Evolutionary conservation across 2,329 filamentous ascomycete genomes (phyloP), one percentile per base, ranked within the genome.

Genomic region (Venturia nashicola): DNA sequence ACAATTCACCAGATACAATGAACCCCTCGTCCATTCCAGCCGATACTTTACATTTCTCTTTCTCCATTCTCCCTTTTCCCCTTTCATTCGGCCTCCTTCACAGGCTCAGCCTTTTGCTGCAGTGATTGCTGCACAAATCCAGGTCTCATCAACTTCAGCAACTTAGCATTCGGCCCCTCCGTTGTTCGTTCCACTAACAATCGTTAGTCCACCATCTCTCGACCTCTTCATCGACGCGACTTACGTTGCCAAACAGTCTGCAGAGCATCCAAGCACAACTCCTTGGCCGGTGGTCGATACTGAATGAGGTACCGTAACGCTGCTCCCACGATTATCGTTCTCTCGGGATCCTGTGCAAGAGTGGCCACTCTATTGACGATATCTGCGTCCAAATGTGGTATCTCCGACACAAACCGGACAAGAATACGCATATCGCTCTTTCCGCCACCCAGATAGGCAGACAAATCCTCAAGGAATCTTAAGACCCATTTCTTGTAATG

Each of bases 361-460:
- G 80, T 82, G 68, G 82, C 81, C 43, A 97, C 85, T 61, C 89
- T 83, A 59, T 86, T 81, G 2, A 97, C 80, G 66, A 97, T 85
- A 12, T 83, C 80, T 42, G 79, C 75, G 66, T 86, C 90, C 42
- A 99, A 80, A 51, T 89, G 86, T 0, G 94, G 94, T 42, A 99
- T 86, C 74, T 99, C 94, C 61, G 91, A 92, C 55, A 99, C 77
- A 72, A 97, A 96, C 43, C 94, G 85, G 36, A 95, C 92, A 64
- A 99, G 78, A 27, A 96, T 83, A 32, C 61, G 61, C 34, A 64
- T 46, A 51, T 70, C 69, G 74, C 94, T 93, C 72, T 99, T 94
- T 66, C 90, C 89, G 1, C 87, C 84, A 71, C 97, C 91, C n/a
- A 97, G 80, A 73, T 96, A 97, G 4, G 90, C 90, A 42, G 96